Percentiles rank a stretch among this genome's conserved stretches.
Conservation (phyloP, 805 yeast genomes). For the Clavispora phyllophila region DNA sequence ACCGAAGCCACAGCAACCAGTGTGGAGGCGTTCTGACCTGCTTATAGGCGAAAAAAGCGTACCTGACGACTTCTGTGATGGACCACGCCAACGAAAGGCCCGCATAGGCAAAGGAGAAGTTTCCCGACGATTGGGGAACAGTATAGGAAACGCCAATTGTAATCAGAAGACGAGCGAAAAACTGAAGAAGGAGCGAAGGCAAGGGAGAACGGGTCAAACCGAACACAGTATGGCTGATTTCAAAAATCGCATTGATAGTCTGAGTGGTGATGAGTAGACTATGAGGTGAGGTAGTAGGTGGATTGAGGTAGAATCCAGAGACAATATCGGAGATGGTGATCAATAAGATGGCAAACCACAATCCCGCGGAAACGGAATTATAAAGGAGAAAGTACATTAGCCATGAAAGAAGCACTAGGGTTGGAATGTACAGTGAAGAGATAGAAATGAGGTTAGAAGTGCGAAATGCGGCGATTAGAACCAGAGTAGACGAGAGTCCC, state of each 20-base stretch:
- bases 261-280: slow-evolving; percentile 22
- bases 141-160: slow-evolving; percentile 23
- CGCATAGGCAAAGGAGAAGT: slow-evolving; percentile 18
- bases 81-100: slow-evolving; percentile 27
- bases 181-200: slow-evolving; percentile 22
- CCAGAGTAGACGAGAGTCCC: too few relatives aligned
- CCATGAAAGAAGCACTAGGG: too few relatives aligned
- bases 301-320: slow-evolving; percentile 7
- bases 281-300: slow-evolving; percentile 23
- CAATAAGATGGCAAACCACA: slow-evolving; percentile 16
- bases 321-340: slow-evolving; percentile 9
- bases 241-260: slow-evolving; percentile 21
- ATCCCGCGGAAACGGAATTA: slow-evolving; percentile 14
- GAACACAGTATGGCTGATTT: slow-evolving; percentile 17
- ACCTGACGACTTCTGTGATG: slow-evolving; percentile 24
- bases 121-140: slow-evolving; percentile 27
- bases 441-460: too few relatives aligned
- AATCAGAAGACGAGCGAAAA: slow-evolving; percentile 25
- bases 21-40: slow-evolving; percentile 12
- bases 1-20: slow-evolving; percentile 23
- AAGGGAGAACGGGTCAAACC: slow-evolving; percentile 28
- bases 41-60: slow-evolving; percentile 23
- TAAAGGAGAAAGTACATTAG: slow-evolving; percentile 12
- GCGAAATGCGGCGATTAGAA: too few relatives aligned
- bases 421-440: too few relatives aligned